A percentile compares a stretch with the other conserved stretches of the same genome.
These are phyloP conservation scores for Alternaria brassicae DNA, from an alignment of 2,329 filamentous ascomycete species.

Conservation along the genomic window DNA sequence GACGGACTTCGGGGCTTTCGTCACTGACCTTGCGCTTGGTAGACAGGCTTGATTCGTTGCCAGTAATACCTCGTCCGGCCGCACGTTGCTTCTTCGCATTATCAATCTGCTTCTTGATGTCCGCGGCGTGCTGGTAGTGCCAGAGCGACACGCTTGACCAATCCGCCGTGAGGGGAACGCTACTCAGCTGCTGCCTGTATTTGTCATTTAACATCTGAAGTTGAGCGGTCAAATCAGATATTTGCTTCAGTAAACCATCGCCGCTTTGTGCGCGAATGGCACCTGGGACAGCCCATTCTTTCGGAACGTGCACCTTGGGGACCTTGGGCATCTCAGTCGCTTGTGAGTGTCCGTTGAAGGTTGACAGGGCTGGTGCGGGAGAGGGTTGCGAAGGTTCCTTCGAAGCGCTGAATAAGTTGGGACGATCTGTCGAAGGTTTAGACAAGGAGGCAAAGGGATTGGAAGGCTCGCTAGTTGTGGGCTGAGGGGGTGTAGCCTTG, in stretches of 20 bases:
- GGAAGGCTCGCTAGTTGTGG: constrained; percentile 13
- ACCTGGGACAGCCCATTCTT: constrained; percentile 31
- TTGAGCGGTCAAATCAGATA: constrained; percentile 29
- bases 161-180: constrained; percentile 34
- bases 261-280: constrained; percentile 11
- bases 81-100: constrained; percentile 41
- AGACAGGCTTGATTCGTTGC: constrained; percentile 42
- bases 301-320: constrained; percentile 35
- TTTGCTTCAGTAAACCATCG: constrained; percentile 22
- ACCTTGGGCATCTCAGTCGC: constrained; percentile 30
- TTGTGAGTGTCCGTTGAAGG: constrained; percentile 17
- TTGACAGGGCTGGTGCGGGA: constrained; percentile 21
- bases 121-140: constrained; percentile 37
- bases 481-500: constrained; percentile 15
- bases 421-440: constrained; percentile 19
- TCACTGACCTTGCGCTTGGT: constrained; percentile 42
- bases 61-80: constrained; percentile 39
- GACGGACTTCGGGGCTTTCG: constrained; percentile 19
- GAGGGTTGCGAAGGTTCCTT: constrained; percentile 23
- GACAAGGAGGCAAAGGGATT: constrained; percentile 28
- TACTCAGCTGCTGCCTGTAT: constrained; percentile 36
- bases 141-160: constrained; percentile 42
- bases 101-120: constrained; percentile 40
- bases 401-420: constrained; percentile 24
- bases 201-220: constrained; percentile 39